These are phyloP conservation scores for Scheffersomyces parashehatae DNA, from an alignment of 1,139 yeast species.

Conservation along the genomic window DNA sequence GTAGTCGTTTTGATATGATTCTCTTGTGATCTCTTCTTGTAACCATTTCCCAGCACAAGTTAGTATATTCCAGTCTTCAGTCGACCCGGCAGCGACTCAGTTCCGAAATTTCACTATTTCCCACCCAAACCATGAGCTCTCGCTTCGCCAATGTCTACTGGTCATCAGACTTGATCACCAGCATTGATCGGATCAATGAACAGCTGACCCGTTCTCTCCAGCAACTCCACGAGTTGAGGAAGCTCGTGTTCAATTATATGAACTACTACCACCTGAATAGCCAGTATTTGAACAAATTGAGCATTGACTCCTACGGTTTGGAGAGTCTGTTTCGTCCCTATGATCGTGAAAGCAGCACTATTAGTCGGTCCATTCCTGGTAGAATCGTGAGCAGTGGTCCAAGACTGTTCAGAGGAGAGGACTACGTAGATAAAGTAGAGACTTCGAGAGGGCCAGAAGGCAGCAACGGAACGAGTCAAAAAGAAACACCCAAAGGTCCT, in stretches of 20 bases:
- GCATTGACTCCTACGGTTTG: constrained; percentile 23
- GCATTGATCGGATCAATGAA: constrained; percentile 30
- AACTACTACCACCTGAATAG: constrained; percentile 40
- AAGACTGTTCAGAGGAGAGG: constrained; percentile 3
- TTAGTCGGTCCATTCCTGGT: not conserved
- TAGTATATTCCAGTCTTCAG: too few species aligned
- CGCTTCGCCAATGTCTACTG: constrained; percentile 38
- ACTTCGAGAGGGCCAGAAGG: not conserved
- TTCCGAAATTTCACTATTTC: too few species aligned
- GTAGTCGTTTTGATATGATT: too few species aligned
- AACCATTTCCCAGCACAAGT: too few species aligned
- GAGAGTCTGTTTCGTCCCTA: constrained; percentile 24
- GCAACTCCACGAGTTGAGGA: constrained; percentile 46
- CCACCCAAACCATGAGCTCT: constrained; percentile 9
- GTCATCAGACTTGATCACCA: constrained; percentile 45
- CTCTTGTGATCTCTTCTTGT: too few species aligned
- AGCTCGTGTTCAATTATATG: constrained; percentile 40
- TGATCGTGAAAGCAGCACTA: not conserved
- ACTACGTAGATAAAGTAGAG: not conserved
- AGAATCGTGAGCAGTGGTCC: not conserved
- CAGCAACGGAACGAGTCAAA: not conserved
- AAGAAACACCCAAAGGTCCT: not conserved
- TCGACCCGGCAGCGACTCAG: too few species aligned
- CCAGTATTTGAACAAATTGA: constrained; percentile 30
- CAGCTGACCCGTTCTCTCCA: constrained; percentile 36